Evolutionary conservation across 2,329 filamentous ascomycete species (phyloP).

Genomic region (Cyanodermella asteris): DNA sequence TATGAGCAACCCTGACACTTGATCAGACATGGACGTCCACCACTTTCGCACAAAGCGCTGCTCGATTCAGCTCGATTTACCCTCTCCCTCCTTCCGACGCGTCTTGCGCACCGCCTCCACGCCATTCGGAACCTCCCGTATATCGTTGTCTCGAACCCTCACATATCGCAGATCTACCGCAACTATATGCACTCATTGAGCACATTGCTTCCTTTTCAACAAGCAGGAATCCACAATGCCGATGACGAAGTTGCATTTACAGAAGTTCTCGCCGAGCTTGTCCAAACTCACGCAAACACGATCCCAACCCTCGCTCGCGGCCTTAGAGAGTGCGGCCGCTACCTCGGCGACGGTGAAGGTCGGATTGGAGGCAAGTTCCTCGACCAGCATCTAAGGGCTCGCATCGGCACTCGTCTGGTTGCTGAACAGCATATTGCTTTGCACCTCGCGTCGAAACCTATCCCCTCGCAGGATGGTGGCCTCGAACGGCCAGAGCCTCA

Average conservation of each 20-base stretch:
- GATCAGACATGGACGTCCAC: constrained; percentile 52
- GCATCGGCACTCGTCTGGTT: constrained; percentile 83
- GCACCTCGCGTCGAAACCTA: constrained; percentile 52
- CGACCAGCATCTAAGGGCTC: constrained; percentile 77
- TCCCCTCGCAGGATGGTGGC: constrained; percentile 34
- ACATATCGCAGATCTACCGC: constrained; percentile 82
- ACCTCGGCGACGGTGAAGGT: constrained; percentile 65
- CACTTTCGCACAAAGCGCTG: constrained; percentile 57
- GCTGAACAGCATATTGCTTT: constrained; percentile 93
- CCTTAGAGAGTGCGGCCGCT: constrained; percentile 81
- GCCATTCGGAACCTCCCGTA: constrained; percentile 83
- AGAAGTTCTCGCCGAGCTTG: constrained; percentile 81
- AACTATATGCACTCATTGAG: constrained; percentile 90
- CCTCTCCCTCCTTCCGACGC: constrained; percentile 71
- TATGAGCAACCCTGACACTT: constrained; percentile 1
- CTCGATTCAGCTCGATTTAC: constrained; percentile 90
- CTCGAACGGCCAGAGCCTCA: constrained; percentile 13
- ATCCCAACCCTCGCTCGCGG: constrained; percentile 81
- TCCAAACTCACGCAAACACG: constrained; percentile 82
- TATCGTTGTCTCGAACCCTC: constrained; percentile 94
- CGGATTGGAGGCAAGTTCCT: constrained; percentile 80
- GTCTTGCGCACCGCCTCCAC: constrained; percentile 83
- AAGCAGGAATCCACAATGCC: constrained; percentile 48
- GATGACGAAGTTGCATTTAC: constrained; percentile 85
- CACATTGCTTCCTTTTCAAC: constrained; percentile 66